A percentile compares a stretch with the other conserved stretches of the same genome.
Conservation (phyloP, 306 rosid species). For the Leucaena leucocephala region DNA sequence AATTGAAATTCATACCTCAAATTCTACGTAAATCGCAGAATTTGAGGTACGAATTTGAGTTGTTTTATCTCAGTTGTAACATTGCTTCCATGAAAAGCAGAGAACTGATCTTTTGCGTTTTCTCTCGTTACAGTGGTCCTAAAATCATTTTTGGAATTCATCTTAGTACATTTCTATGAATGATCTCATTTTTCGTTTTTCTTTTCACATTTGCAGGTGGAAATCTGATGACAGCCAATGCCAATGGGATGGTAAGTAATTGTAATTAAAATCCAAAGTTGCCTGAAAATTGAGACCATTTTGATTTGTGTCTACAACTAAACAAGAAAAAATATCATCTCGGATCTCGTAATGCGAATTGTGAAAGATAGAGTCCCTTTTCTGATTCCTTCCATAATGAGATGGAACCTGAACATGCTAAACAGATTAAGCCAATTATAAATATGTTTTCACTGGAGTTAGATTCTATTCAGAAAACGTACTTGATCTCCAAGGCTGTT, state of each 20-base stretch:
- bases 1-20: too few species aligned
- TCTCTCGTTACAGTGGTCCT: neutral
- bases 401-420: too few species aligned
- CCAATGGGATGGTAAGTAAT: slow-evolving; percentile 54
- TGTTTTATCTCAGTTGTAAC: neutral
- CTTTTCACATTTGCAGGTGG: slow-evolving; percentile 40
- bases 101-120: neutral
- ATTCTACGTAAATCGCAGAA: neutral
- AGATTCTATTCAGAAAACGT: neutral
- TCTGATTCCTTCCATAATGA: too few species aligned
- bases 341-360: neutral
- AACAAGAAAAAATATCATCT: too few species aligned
- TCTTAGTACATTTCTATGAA: neutral
- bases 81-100: neutral
- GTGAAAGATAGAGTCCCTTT: neutral
- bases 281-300: neutral
- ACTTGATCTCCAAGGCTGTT: neutral
- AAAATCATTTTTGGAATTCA: neutral
- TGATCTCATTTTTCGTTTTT: neutral
- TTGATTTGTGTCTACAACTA: neutral
- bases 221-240: slow-evolving; percentile 52
- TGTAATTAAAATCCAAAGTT: neutral
- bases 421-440: neutral
- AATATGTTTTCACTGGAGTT: neutral
- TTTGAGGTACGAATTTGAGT: neutral